Evolutionary conservation across 495 filamentous ascomycete species (phyloP), one percentile per base, ranked within the genome.

Genomic region (Aspergillus ostianus): DNA sequence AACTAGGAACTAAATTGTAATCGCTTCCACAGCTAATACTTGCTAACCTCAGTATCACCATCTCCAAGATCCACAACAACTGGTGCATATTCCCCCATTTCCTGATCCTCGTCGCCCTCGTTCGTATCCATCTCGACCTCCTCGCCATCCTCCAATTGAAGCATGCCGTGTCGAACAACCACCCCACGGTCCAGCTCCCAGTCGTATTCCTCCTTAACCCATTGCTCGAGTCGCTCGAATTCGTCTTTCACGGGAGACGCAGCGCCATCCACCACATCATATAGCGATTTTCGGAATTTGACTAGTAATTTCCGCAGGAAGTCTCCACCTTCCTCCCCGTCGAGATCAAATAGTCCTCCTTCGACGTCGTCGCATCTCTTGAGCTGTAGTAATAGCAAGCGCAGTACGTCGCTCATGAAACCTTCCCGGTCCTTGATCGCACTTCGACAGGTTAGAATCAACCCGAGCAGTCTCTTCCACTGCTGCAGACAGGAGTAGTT

Each of bases 401-500:
- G 71, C 17, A 96, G 66, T 23, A 92, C 77, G 12, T 77, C 73
- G 1, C 72, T 67, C 64, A 90, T 87, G 50, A 93, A 84, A 0
- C 58, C 57, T 44, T 88, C 81, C 2, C 76, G 76, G 1, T 80
- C 75, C 20, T 76, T 64, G 5, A 87, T 81, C 0, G 92, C 86
- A 47, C 57, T 61, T 54, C 80, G 83, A 58, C 87, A 87, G 0
- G 88, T 92, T 52, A 97, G 77, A 2, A 92, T 73, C 32, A 96
- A 75, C 41, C 79, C 79, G 7, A 93, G 72, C 27, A 95, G 66
- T 59, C 90, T 79, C 72, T 89, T 90, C 93, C 93, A 98, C 62
- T 97, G 92, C 64, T 93, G 87, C 23, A 93, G 79, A 67, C 90
- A 96, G 1, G 91, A 92, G 62, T 86, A 83, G 68, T 95, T 97